A percentile compares a stretch with the other conserved stretches of the same genome.
Conservation (phyloP, 306 rosid genomes). For the Quercus berberidifolia region DNA sequence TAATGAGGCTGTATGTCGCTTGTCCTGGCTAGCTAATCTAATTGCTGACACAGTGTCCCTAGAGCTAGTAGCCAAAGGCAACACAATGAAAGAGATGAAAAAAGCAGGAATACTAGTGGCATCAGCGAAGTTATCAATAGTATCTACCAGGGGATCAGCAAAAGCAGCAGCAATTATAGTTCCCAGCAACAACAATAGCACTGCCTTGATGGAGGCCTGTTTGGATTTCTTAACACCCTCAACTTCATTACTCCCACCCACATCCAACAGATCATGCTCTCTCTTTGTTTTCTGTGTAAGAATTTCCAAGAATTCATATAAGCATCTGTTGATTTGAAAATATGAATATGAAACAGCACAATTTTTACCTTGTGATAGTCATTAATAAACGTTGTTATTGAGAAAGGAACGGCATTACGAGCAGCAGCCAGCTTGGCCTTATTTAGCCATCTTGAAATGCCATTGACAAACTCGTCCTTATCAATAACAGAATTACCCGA, state of each 20-base stretch:
- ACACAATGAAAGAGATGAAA: constrained; percentile 79
- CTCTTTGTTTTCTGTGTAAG: constrained; percentile 55
- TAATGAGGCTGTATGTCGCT: constrained; percentile 67
- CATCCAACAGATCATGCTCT: constrained; percentile 71
- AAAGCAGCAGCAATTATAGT: constrained; percentile 68
- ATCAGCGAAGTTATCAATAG: constrained; percentile 72
- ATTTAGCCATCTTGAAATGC: constrained; percentile 64
- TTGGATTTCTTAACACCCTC: constrained; percentile 31
- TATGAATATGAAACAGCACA: background rate
- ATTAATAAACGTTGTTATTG: background rate
- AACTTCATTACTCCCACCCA: constrained; percentile 40
- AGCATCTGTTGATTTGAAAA: background rate
- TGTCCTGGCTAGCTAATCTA: constrained; percentile 76
- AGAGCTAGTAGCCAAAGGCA: constrained; percentile 89
- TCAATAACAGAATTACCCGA: constrained; percentile 41
- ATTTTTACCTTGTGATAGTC: constrained; percentile 27
- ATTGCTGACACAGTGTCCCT: constrained; percentile 91
- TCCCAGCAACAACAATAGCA: constrained; percentile 57
- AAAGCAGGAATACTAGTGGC: constrained; percentile 88
- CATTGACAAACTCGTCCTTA: constrained; percentile 44
- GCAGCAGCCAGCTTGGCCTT: background rate
- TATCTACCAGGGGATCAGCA: constrained; percentile 94
- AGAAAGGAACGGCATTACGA: constrained; percentile 43
- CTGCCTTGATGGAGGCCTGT: constrained; percentile 52
- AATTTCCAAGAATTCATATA: constrained; percentile 18